Base-by-base conservation (phyloP, 1,139 yeast genomes). In the Sporopachydermia cereana region DNA sequence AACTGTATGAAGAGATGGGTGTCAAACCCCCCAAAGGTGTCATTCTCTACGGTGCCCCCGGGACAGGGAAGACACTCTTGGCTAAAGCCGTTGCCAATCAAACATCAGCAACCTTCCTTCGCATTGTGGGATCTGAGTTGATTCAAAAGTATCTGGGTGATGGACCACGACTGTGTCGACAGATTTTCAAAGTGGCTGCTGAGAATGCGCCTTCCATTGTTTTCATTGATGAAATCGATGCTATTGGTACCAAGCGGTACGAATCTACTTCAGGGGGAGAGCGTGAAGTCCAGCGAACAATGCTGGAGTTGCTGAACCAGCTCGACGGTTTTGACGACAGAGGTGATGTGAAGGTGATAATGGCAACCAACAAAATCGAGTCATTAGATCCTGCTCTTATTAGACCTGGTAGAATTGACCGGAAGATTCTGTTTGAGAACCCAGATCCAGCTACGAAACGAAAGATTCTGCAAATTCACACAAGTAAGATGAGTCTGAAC, bases 21-120 rank as follows among this genome's bases (percentile, higher is more conserved):
- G 91, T 93, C 61, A 88, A 89, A 59, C 98, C 98, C 5, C 99
- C 99, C 45, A 91, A 91, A 68, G 99, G 99, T 66, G 98, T 93
- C 47, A 89, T 93, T 56, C 72, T 93, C 50, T 93, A 93, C 61
- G 99, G 99, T 56, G 95, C 97, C 0, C 99, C 99, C 29, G 99
- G 99, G 63, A 93, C 98, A 1, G 99, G 99, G 59, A 93, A 93
- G 64, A 93, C 99, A 0, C 69, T 93, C 53, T 72, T 93, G 56
- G 98, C 97, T 18, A 93, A 91, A 64, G 99, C 99, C 0, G 98
- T 93, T 45, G 99, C 99, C 3, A 91, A 91, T 63, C 96, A 89
- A 59, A 91, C 98, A 1, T 81, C 94, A 51, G 98, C 98, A 3
- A 88, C 97, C 1, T 93, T 93, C 58, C 72, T 93, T 59, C 79